phyloP scores from a whole-genome alignment of 179 eudicot genomes.

The Sideroxylon spinosum region DNA sequence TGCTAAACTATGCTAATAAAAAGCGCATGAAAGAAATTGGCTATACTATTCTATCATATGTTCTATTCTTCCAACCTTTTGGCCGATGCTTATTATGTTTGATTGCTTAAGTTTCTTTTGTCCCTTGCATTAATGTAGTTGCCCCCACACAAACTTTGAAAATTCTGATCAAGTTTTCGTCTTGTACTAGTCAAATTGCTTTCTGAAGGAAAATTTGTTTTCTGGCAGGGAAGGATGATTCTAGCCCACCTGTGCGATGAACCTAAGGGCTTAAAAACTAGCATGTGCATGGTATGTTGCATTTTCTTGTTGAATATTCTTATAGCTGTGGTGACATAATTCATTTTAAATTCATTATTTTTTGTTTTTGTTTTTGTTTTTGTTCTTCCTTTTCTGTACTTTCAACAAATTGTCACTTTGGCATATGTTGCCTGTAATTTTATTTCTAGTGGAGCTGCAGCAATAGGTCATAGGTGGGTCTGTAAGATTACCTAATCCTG shows the following conservation, averaged over 20 bases:
- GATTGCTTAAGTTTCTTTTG: not conserved
- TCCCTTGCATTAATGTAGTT: not conserved
- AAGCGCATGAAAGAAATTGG: too few species aligned
- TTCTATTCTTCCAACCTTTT: too few species aligned
- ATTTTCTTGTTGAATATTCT: not conserved
- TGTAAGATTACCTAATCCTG: not conserved
- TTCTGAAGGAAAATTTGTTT: slow-evolving; percentile 12
- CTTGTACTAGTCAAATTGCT: not conserved
- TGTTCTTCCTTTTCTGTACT: not conserved
- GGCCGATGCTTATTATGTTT: not conserved
- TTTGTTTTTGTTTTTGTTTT: not conserved
- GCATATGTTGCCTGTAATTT: not conserved
- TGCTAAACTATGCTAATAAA: too few species aligned
- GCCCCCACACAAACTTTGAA: not conserved
- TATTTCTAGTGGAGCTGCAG: not conserved
- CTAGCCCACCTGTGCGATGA: slow-evolving; percentile 94
- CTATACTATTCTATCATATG: too few species aligned
- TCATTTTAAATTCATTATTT: not conserved
- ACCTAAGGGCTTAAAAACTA: slow-evolving; percentile 95
- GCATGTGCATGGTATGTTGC: slow-evolving; percentile 85
- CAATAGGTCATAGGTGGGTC: not conserved
- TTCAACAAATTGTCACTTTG: not conserved
- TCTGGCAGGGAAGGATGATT: slow-evolving; percentile 97
- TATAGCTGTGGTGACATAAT: not conserved
- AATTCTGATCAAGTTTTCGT: not conserved